phyloP scores from a whole-genome alignment of 164 flowering plant genomes.

The Sedum album region DNA sequence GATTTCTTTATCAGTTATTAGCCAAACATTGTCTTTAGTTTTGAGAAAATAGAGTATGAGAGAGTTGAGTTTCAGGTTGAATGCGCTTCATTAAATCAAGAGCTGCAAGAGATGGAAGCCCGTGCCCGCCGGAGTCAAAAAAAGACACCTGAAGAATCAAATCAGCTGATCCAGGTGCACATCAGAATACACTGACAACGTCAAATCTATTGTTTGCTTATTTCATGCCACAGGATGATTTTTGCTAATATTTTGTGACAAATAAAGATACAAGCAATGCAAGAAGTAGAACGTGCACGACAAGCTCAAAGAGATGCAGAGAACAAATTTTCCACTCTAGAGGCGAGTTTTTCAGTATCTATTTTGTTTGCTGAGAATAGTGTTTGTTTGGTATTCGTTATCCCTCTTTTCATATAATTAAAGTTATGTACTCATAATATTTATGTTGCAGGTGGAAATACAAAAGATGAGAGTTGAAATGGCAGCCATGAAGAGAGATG shows the following conservation, averaged over 20 bases:
- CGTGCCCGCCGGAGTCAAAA: slow-evolving; percentile 79
- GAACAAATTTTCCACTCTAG: slow-evolving; percentile 71
- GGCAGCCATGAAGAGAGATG: slow-evolving; percentile 99
- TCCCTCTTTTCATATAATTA: background rate
- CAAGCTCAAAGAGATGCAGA: slow-evolving; percentile 97
- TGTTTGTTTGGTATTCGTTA: background rate
- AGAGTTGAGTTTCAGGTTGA: slow-evolving; percentile 57
- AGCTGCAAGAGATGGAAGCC: slow-evolving; percentile 91
- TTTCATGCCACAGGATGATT: background rate
- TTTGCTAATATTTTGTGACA: background rate
- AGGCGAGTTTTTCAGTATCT: slow-evolving; percentile 40
- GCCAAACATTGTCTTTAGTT: background rate
- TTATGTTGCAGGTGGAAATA: slow-evolving; percentile 62
- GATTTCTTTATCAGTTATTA: slow-evolving; percentile 8
- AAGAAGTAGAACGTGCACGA: slow-evolving; percentile 96
- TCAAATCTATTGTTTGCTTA: background rate
- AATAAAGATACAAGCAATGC: slow-evolving; percentile 88
- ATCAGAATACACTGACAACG: background rate
- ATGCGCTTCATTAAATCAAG: slow-evolving; percentile 84
- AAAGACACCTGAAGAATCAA: slow-evolving; percentile 83
- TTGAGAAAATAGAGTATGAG: slow-evolving; percentile 4
- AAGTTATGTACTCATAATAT: slow-evolving; percentile 9
- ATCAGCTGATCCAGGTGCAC: slow-evolving; percentile 79
- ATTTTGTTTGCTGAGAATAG: background rate
- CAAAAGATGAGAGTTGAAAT: slow-evolving; percentile 97